Evolutionary conservation across 768 basidiomycete species (phyloP).

Genomic region (Pleurotus ostreatus): DNA sequence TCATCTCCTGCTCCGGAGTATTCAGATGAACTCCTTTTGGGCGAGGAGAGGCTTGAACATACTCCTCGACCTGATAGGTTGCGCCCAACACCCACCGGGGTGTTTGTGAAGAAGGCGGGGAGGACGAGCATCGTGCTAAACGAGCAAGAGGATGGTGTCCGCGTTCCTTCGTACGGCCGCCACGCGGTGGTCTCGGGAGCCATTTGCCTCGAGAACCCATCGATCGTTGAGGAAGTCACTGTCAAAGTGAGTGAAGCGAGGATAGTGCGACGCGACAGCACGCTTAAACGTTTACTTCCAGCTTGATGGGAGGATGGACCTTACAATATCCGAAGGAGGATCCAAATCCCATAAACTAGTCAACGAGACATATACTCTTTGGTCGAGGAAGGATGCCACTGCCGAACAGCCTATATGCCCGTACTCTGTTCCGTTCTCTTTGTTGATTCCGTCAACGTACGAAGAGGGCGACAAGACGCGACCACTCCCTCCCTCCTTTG

Average conservation of each 20-base stretch:
- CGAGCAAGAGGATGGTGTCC: conserved; percentile 39
- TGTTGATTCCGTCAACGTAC: conserved; percentile 43
- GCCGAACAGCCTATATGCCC: conserved; percentile 18
- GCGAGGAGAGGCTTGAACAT: conserved; percentile 50
- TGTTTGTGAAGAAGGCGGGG: conserved; percentile 36
- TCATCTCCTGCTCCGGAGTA: conserved; percentile 55
- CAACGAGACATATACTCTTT: conserved; percentile 30
- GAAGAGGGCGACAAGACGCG: conserved; percentile 24
- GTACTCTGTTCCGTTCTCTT: conserved; percentile 35
- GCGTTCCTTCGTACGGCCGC: conserved; percentile 43
- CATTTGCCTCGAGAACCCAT: conserved; percentile 34
- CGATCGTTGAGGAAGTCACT: conserved; percentile 35
- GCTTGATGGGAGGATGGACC: conserved; percentile 41
- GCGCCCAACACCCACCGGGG: conserved; percentile 29
- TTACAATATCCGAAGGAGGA: conserved; percentile 36
- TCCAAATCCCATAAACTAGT: conserved; percentile 30
- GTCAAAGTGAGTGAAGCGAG: conserved; percentile 33
- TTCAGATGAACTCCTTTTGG: conserved; percentile 46
- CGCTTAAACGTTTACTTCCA: conserved; percentile 15
- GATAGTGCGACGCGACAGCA: background rate
- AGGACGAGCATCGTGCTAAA: conserved; percentile 39
- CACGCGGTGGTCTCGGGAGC: conserved; percentile 36
- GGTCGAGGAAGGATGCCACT: conserved; percentile 26
- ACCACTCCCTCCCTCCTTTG: conserved; percentile 49
- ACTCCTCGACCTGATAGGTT: conserved; percentile 29